Conservation (phyloP, 345 rosid genomes). For the Populus alba region DNA sequence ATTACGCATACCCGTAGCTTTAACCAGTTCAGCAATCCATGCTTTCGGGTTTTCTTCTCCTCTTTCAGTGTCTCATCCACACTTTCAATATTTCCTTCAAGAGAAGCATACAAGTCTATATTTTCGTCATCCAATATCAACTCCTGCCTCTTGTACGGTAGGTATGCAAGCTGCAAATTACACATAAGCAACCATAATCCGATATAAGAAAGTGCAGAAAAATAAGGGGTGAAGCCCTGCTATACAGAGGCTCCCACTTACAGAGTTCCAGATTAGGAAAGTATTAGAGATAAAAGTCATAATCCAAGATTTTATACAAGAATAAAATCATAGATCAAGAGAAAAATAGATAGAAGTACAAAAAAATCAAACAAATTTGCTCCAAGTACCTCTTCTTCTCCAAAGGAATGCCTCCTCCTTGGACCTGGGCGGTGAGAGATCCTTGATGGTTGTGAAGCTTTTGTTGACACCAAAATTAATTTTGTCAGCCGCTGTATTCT, state of each 20-base stretch:
- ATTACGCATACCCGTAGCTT: conserved; percentile 53
- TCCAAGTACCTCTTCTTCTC: conserved; percentile 91
- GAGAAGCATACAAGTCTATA: conserved; percentile 69
- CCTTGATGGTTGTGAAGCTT: conserved; percentile 72
- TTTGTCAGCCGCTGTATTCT: conserved; percentile 93
- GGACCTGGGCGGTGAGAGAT: conserved; percentile 65
- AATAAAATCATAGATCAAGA: conserved; percentile 7
- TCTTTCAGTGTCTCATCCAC: conserved; percentile 57
- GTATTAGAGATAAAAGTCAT: not conserved
- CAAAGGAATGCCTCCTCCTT: conserved; percentile 98
- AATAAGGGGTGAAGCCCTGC: not conserved
- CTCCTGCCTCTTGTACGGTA: conserved; percentile 93
- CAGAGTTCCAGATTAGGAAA: not conserved
- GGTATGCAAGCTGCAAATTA: conserved; percentile 79
- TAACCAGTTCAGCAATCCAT: conserved; percentile 93
- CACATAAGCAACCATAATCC: conserved; percentile 23
- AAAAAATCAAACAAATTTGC: conserved; percentile 6
- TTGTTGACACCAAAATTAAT: conserved; percentile 90
- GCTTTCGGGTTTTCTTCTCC: conserved; percentile 83
- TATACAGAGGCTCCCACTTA: not conserved
- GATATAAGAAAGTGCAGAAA: conserved; percentile 23
- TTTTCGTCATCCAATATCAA: conserved; percentile 88
- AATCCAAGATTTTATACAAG: not conserved
- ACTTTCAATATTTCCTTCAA: conserved; percentile 63
- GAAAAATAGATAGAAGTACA: conserved; percentile 2